Evolutionary conservation across 1,284 basidiomycete genomes (phyloP), one percentile per base, ranked within the genome.

Genomic region (Ceratobasidium sp.): DNA sequence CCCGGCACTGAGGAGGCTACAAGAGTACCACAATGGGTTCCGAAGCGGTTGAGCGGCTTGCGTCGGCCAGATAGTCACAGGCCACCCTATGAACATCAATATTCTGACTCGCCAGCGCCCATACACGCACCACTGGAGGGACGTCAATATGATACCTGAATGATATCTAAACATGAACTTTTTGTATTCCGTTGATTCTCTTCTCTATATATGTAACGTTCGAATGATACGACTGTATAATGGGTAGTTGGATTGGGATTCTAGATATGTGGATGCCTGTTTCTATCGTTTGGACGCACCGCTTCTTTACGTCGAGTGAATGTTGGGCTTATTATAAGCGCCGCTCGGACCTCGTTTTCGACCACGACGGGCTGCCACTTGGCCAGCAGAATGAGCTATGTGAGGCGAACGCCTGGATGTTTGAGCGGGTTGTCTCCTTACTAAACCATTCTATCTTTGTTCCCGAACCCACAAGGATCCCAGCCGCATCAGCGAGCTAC

Each of bases 21-120:
- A 8, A 55, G 31, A 35, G 52, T 35, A 15, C 29, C 52, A 1
- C 64, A 67, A 7, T 67, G 64, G 64, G 27, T 67, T 15, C 64
- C 64, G 20, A 67, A 67, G 38, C 20, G 38, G 31, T 22, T 45
- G 17, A 67, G 52, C 20, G 64, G 47, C 5, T 47, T 47, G 45
- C 64, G 50, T n/a, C 64, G 64, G 2, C 52, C 50, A 6, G 64
- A 54, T 0, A 47, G 35, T 20, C 50, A 35, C 8, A 25, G 50
- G 12, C 42, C 43, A 17, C 49, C 57, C 1, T 45, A 53, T 20
- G 29, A 32, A 25, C 52, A 45, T 25, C 64, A 67, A 31, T 67
- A 67, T 67, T 67, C 64, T 10, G 64, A 67, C 6, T 67, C 64
- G 31, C 64, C 64, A n/a, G 40, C 50, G 35, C 50, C 50, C 10